Conservation (phyloP, 768 basidiomycete genomes). For the Coprinopsis marcescibilis region DNA sequence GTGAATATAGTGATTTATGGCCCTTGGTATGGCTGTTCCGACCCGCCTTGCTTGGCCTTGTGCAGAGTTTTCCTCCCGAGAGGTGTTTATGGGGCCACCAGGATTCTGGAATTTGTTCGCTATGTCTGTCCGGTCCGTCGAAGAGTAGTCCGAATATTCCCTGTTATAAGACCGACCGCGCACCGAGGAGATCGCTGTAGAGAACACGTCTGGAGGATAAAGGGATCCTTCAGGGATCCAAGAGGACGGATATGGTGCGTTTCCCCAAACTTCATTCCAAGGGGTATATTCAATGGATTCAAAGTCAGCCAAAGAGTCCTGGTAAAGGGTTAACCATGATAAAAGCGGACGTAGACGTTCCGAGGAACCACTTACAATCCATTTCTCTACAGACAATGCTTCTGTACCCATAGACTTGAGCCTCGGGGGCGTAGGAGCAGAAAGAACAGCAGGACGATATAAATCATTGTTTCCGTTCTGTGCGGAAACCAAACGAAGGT, state of each 20-base stretch:
- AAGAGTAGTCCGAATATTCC: neutral
- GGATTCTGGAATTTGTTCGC: neutral
- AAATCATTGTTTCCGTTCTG: neutral
- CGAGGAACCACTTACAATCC: conserved; percentile 30
- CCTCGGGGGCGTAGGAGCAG: conserved; percentile 33
- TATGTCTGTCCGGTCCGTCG: neutral
- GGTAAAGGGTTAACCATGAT: neutral
- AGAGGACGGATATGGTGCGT: conserved; percentile 2
- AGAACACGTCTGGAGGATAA: conserved; percentile 28
- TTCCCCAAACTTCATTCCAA: neutral
- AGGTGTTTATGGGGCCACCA: no score
- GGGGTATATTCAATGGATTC: conserved; percentile 21
- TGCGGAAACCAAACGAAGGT: conserved; percentile 1
- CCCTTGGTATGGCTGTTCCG: neutral
- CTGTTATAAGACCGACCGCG: conserved; percentile 1
- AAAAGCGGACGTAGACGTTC: neutral
- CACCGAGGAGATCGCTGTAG: conserved; percentile 12
- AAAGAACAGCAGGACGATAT: conserved; percentile 15
- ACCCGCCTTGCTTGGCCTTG: neutral
- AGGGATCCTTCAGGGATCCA: conserved; percentile 39
- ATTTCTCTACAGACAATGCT: conserved; percentile 32
- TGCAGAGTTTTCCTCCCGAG: no score
- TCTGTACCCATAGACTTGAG: conserved; percentile 33
- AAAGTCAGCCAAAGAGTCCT: no score
- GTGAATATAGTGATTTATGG: neutral